Percentiles rank a stretch among this genome's conserved stretches.
These are phyloP conservation scores for Whalleya microplaca DNA, from an alignment of 2,329 filamentous ascomycete species.

Conservation along the genomic window DNA sequence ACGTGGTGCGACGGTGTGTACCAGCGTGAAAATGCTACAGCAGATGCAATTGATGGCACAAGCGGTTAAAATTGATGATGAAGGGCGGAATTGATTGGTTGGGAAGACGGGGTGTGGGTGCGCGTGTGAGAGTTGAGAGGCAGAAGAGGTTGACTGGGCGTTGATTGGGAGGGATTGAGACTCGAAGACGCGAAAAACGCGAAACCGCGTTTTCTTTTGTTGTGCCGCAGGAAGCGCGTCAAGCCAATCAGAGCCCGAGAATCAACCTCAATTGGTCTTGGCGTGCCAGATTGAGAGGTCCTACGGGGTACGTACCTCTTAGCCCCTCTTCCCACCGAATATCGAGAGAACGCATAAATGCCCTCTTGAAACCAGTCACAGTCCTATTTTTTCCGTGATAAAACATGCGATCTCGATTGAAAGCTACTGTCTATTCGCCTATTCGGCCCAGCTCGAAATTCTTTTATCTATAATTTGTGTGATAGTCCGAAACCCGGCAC, in stretches of 20 bases:
- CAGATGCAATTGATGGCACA: constrained; percentile 2
- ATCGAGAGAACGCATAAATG: neutral
- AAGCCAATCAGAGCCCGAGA: constrained; percentile 19
- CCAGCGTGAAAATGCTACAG: neutral
- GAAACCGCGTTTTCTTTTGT: constrained; percentile 27
- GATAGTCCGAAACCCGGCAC: neutral
- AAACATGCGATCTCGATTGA: neutral
- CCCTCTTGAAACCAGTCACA: neutral
- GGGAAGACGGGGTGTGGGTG: constrained; percentile 3
- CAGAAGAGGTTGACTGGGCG: neutral
- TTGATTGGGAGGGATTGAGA: constrained; percentile 15
- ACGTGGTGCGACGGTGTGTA: neutral
- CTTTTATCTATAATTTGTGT: neutral
- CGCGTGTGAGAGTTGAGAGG: constrained; percentile 16
- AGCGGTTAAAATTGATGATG: constrained; percentile 12
- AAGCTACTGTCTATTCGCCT: neutral
- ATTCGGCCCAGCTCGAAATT: neutral
- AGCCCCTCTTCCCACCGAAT: too few species aligned
- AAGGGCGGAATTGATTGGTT: constrained; percentile 5
- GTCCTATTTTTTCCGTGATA: neutral
- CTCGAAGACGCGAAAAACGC: too few species aligned
- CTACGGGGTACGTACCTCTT: too few species aligned
- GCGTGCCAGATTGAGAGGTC: constrained; percentile 7
- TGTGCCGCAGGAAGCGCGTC: constrained; percentile 21
- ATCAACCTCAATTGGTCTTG: constrained; percentile 25